Conservation (phyloP, 257 asterid genomes). For the Solanum pinnatisectum region DNA sequence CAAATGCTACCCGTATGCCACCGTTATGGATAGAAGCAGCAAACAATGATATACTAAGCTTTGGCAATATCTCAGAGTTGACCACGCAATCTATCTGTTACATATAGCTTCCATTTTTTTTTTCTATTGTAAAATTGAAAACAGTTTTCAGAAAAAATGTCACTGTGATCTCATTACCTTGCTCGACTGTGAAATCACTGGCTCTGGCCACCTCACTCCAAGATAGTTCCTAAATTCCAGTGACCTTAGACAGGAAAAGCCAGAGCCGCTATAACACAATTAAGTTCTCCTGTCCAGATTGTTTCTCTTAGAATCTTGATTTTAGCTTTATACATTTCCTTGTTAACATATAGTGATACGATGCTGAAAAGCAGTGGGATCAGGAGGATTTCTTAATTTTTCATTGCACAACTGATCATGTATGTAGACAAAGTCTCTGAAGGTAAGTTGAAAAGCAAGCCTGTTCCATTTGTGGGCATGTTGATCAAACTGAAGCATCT, state of each 20-base stretch:
- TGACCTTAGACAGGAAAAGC: neutral
- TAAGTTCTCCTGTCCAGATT: neutral
- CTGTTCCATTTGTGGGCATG: neutral
- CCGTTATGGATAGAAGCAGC: neutral
- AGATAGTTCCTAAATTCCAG: neutral
- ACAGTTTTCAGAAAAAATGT: neutral
- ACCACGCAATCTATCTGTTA: neutral
- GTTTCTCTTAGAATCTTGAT: neutral
- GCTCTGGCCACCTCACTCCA: neutral
- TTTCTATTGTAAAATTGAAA: neutral
- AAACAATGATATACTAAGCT: neutral
- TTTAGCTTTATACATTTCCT: neutral
- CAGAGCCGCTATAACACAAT: neutral
- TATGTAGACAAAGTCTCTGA: neutral
- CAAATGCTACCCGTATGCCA: neutral
- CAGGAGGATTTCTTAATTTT: neutral
- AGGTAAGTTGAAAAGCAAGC: neutral
- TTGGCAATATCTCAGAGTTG: neutral
- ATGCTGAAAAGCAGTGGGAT: neutral
- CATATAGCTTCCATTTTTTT: neutral
- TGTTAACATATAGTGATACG: neutral
- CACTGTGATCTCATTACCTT: constrained; percentile 3
- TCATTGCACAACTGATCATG: neutral
- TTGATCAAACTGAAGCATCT: neutral
- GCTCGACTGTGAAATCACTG: constrained; percentile 17